Conservation (phyloP, 208 protist species). For the Wallacemonas collosoma region DNA sequence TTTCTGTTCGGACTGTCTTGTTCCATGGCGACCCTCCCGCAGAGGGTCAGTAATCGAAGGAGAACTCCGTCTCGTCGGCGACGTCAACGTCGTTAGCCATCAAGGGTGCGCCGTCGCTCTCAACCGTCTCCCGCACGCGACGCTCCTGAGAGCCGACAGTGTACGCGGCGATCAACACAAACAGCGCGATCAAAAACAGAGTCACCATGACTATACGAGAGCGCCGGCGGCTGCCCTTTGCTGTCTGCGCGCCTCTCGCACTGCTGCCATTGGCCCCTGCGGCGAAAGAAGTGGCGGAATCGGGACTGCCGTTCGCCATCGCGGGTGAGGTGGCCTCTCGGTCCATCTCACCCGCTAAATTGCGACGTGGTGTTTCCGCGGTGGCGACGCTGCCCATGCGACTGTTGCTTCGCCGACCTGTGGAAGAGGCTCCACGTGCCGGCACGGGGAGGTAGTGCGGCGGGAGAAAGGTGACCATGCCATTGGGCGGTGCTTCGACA, state of each 20-base stretch:
- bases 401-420: not conserved
- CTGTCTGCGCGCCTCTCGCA: not conserved
- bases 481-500: slow-evolving; percentile 29
- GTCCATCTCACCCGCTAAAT: slow-evolving; percentile 11
- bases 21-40: too few relatives aligned
- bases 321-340: not conserved
- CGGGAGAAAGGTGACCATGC: slow-evolving; percentile 47
- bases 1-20: too few relatives aligned
- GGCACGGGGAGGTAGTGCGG: slow-evolving; percentile 35
- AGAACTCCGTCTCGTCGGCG: too few relatives aligned
- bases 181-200: slow-evolving; percentile 18
- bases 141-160: slow-evolving; percentile 10
- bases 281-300: too few relatives aligned
- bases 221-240: not conserved
- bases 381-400: slow-evolving; percentile 13
- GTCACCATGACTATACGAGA: slow-evolving; percentile 18
- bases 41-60: too few relatives aligned
- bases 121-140: not conserved
- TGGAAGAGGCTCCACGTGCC: not conserved
- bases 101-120: not conserved
- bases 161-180: slow-evolving; percentile 17
- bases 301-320: not conserved
- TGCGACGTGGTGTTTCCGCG: slow-evolving; percentile 13
- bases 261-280: not conserved
- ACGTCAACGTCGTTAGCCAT: not conserved